Evolutionary conservation across 2,329 filamentous ascomycete species (phyloP), one percentile per base, ranked within the genome.

Genomic region (Penicillium hordei): DNA sequence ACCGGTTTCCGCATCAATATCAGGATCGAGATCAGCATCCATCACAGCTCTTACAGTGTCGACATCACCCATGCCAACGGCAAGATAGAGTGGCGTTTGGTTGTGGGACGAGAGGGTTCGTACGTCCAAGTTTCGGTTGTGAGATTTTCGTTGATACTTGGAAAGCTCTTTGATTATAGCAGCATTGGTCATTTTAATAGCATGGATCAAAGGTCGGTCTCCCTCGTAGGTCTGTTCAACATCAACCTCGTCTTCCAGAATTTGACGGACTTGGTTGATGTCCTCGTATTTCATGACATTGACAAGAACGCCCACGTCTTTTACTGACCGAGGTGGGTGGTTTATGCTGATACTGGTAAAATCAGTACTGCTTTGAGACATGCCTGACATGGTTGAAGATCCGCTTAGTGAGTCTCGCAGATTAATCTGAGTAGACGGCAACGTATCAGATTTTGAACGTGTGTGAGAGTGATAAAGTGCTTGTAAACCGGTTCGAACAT

Each of bases 31-130:
- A 27, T 31, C 2, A 9, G 33, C 33, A 36, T 49, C 46, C 8
- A 49, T 49, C 9, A 49, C 46, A 27, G 46, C 29, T 48, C 29
- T 19, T 17, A 48, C 40, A 29, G 9, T 31, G 9, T 31, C 21
- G 19, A 38, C 1, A 15, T 54, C 21, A 8, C 51, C 51, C 9
- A 12, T 48, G 15, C 29, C 19, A 13, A 54, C n/a, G 5, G 51
- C 51, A 46, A 48, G 51, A 29, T 54, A 23, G 15, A 54, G 42
- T 27, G 51, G 51, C 4, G 51, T 54, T 29, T 54, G 10, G 1
- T 31, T 23, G 31, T 29, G 15, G 12, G 29, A 48, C 9, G 51
- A 54, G 15, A 21, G 21, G 44, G 42, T 45, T 29, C 29, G 42
- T 17, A 54, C 51, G 19, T 55, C 44, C 44, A 55, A 13, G 34